phyloP scores from a whole-genome alignment of 2,329 filamentous ascomycete genomes.

The Rhinocladiella similis region DNA sequence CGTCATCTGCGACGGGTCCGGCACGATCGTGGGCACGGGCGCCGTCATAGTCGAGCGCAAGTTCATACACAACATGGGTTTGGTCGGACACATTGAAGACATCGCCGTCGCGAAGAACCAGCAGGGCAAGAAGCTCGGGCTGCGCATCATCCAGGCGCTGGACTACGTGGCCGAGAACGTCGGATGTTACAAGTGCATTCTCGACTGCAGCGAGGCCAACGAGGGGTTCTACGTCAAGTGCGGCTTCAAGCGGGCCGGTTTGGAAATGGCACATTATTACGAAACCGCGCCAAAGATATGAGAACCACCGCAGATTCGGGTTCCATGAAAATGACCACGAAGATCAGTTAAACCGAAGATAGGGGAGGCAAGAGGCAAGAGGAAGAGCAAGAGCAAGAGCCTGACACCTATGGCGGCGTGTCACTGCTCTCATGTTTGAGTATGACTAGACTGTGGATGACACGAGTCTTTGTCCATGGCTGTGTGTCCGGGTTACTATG shows the following conservation, averaged over 20 bases:
- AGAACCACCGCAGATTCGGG: background rate
- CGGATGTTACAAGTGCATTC: constrained; percentile 94
- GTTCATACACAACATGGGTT: constrained; percentile 51
- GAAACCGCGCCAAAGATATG: constrained; percentile 25
- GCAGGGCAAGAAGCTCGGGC: constrained; percentile 93
- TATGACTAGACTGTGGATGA: too few species aligned
- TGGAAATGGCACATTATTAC: constrained; percentile 98
- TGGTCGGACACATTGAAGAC: constrained; percentile 95
- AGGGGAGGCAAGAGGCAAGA: too few species aligned
- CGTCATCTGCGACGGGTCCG: constrained; percentile 73
- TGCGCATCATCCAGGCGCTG: constrained; percentile 90
- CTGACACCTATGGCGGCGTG: too few species aligned
- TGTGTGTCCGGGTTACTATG: background rate
- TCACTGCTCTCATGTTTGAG: too few species aligned
- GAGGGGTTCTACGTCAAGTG: constrained; percentile 99
- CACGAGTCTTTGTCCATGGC: too few species aligned
- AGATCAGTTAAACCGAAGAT: too few species aligned
- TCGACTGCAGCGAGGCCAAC: constrained; percentile 94
- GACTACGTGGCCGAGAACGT: constrained; percentile 84
- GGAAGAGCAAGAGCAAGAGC: too few species aligned
- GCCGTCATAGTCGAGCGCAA: constrained; percentile 91
- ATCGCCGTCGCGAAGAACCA: constrained; percentile 94
- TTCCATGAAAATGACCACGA: too few species aligned
- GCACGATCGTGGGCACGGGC: constrained; percentile 82
- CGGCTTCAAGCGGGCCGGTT: constrained; percentile 84